A percentile compares a stretch with the other conserved stretches of the same genome.
Conservation (phyloP, 2,329 filamentous ascomycete species). For the Arthrobotrys megalospora region DNA sequence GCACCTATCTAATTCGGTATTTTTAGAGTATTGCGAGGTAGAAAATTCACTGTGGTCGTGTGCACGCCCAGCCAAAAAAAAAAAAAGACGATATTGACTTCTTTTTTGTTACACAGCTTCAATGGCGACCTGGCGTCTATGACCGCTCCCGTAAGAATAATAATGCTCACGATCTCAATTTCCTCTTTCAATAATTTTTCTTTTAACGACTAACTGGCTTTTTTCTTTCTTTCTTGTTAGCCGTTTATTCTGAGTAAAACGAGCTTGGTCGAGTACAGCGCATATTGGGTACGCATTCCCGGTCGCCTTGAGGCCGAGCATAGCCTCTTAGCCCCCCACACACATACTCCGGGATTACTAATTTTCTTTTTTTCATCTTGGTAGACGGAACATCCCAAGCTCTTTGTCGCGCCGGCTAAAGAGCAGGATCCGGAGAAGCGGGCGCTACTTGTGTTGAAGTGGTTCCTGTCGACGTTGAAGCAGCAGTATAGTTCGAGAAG, state of each 20-base stretch:
- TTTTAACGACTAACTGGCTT: constrained; percentile 74
- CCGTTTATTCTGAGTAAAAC: constrained; percentile 86
- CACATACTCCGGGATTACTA: constrained; percentile 19
- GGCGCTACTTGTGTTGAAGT: constrained; percentile 89
- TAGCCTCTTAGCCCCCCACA: constrained; percentile 29
- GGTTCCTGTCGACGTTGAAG: constrained; percentile 94
- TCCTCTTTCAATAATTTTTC: constrained; percentile 19
- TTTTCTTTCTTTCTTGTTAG: constrained; percentile 75
- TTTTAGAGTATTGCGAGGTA: constrained; percentile 59
- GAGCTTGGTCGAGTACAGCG: constrained; percentile 83
- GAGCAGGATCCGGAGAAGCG: constrained; percentile 86
- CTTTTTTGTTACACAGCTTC: constrained; percentile 76
- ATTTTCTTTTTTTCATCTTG: constrained; percentile 27
- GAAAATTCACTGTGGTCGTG: constrained; percentile 24
- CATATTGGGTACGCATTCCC: constrained; percentile 75
- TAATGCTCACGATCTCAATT: constrained; percentile 30
- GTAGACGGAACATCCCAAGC: constrained; percentile 77
- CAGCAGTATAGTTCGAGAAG: constrained; percentile 77
- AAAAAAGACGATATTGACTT: constrained; percentile 9
- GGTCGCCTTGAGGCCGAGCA: constrained; percentile 54
- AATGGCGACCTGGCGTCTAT: constrained; percentile 85
- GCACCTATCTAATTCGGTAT: not conserved
- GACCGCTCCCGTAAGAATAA: constrained; percentile 74
- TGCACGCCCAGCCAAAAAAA: constrained; percentile 11
- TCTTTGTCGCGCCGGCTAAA: constrained; percentile 85